Evolutionary conservation across 2,329 filamentous ascomycete species (phyloP), one percentile per base, ranked within the genome.

Genomic region (Graphium sp.): DNA sequence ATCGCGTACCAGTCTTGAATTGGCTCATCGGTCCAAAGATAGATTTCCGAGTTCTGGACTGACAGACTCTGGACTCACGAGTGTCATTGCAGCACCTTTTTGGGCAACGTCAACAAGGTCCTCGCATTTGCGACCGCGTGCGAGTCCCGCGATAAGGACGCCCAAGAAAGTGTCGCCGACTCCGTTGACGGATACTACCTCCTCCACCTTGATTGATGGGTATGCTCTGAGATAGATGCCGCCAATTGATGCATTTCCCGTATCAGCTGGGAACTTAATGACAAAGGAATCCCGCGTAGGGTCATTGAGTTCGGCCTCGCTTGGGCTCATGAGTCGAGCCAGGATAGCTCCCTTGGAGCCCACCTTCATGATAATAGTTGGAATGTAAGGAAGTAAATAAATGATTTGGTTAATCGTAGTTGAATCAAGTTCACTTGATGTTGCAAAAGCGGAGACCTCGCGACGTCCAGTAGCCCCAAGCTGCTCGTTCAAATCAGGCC

Each of bases 161-260:
- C 87, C 89, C 7, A 91, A 59, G 47, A 95, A 85, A 0, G 89
- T 94, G 51, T 98, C 89, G 0, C 89, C 89, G 3, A 83, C 84
- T 1, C 87, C 89, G 47, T 95, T 95, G 7, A 95, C 87, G 26
- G 83, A 93, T 2, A 87, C 72, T 2, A 92, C 62, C 16, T 89
- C 71, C 13, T 65, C 53, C 0, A 93, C 62, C 11, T 58, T 53
- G 45, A 79, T 72, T 1, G 66, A 67, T 0, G 78, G 59, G 6
- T 58, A 49, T 2, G 55, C 55, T 18, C 67, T 60, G 3, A 60
- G 58, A 9, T 60, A 58, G 2, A 53, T 46, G 19, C 64, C 66
- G 14, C 82, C 62, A 3, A 73, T 67, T 9, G n/a, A n/a, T n/a
- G n/a, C n/a, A n/a, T n/a, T n/a, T n/a, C n/a, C n/a, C n/a, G n/a